Evolutionary conservation across 2,329 filamentous ascomycete genomes (phyloP).

Genomic region (Gliomastix tumulicola): DNA sequence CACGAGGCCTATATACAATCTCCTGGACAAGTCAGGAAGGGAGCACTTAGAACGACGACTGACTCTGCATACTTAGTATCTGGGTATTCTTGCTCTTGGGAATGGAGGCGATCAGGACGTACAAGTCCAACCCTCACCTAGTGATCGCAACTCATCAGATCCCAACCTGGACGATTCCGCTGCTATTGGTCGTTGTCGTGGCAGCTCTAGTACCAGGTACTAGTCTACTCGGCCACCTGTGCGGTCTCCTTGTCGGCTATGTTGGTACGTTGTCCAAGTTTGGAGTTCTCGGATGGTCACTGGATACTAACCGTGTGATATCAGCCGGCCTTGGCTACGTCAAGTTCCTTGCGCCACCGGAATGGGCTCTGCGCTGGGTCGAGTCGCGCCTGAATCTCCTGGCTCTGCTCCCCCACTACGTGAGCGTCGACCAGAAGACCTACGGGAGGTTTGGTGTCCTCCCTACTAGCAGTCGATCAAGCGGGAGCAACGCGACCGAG

Average conservation of each 20-base stretch:
- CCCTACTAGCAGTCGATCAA: constrained; percentile 44
- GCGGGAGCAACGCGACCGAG: constrained; percentile 44
- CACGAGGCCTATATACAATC: background rate
- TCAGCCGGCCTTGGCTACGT: constrained; percentile 80
- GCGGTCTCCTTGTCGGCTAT: constrained; percentile 79
- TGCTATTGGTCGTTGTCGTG: constrained; percentile 69
- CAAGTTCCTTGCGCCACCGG: constrained; percentile 82
- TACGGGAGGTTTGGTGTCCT: constrained; percentile 89
- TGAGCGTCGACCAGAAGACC: constrained; percentile 92
- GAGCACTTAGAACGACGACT: background rate
- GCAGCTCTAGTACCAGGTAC: constrained; percentile 73
- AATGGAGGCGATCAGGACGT: constrained; percentile 80
- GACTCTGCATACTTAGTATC: too few species aligned
- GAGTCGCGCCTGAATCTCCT: constrained; percentile 84
- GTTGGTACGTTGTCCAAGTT: constrained; percentile 52
- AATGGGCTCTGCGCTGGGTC: constrained; percentile 80
- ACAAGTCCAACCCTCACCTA: constrained; percentile 73
- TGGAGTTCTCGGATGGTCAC: background rate
- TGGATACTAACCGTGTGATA: constrained; percentile 5
- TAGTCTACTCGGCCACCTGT: constrained; percentile 80
- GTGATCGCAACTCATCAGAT: constrained; percentile 58
- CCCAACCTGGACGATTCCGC: constrained; percentile 85
- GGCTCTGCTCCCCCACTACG: constrained; percentile 79
- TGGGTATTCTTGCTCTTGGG: constrained; percentile 89
- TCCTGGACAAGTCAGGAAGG: too few species aligned